Conservation (phyloP, 2,329 filamentous ascomycete species). For the Laburnicola sp. region DNA sequence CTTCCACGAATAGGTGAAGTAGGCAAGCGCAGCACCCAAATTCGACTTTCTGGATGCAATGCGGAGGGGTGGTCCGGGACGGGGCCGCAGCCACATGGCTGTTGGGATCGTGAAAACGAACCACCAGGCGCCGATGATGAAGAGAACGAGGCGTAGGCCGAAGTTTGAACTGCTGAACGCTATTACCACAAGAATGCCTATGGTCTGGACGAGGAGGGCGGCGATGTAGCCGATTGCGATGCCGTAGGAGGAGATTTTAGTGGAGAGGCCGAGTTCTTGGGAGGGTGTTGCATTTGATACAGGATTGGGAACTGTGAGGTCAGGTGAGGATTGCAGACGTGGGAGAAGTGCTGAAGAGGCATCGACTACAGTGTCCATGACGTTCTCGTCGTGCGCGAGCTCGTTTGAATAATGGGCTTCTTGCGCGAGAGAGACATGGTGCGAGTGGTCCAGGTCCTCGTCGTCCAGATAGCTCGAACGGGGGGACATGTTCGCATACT, state of each 20-base stretch:
- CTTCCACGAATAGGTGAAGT: conserved; percentile 82
- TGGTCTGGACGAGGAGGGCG: conserved; percentile 79
- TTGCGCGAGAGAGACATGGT: conserved; percentile 25
- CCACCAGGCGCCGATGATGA: conserved; percentile 91
- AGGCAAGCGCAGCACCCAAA: conserved; percentile 63
- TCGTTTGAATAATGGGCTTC: conserved; percentile 35
- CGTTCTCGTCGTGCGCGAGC: conserved; percentile 27
- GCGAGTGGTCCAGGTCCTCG: conserved; percentile 26
- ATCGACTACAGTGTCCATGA: conserved; percentile 36
- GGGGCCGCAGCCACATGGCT: conserved; percentile 81
- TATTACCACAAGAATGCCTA: conserved; percentile 74
- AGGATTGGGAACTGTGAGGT: conserved; percentile 37
- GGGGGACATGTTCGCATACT: conserved; percentile 30
- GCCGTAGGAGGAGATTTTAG: conserved; percentile 86
- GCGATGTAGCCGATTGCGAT: conserved; percentile 94
- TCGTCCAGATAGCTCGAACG: conserved; percentile 31
- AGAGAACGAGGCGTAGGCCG: conserved; percentile 82
- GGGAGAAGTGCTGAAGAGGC: conserved; percentile 45
- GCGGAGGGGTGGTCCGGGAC: conserved; percentile 76
- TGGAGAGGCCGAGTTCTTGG: conserved; percentile 78
- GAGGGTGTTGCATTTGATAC: conserved; percentile 49
- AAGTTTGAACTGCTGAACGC: conserved; percentile 70
- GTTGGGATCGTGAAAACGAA: conserved; percentile 85
- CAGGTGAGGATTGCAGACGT: conserved; percentile 21
- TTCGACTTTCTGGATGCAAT: conserved; percentile 31